Evolutionary conservation across 2,329 filamentous ascomycete genomes (phyloP), one percentile per base, ranked within the genome.

Genomic region (Aspergillus fumigatiaffinis): DNA sequence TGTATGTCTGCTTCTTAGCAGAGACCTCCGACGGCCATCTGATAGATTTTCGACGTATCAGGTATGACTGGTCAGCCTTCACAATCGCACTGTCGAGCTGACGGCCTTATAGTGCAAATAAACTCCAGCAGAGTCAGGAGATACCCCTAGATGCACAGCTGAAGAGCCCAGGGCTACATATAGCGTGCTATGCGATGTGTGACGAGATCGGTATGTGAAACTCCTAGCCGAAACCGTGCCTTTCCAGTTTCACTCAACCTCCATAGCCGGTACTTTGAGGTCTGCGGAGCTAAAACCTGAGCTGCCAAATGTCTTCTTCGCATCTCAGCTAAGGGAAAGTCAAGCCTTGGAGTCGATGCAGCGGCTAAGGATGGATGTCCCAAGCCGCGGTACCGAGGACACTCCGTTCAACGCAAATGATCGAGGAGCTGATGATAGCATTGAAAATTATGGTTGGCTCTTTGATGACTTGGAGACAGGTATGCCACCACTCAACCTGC

Each of bases 131-230:
- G 4, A 82, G 81, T 0, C 83, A 87, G 25, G 82, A 86, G 9
- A 68, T 92, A 2, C 72, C 79, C 0, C 87, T 88, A 60, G 82
- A 75, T 21, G 82, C 86, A 1, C 75, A 82, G 0, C 69, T 91
- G 21, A 80, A 72, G 1, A 76, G 76, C 4, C 70, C 78, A 0
- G 81, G 83, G 20, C 83, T 88, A 56, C 75, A 80, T 3, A 82
- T 94, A 35, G 80, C 80, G 25, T 90, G 86, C 59, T 85, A 87
- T 68, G 79, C 92, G 51, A 89, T 90, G 71, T 97, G 92, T 63
- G 93, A 97, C 74, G 87, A 91, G 47, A 88, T 97, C 65, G 90
- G 83, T 84, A 71, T 60, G 74, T 58, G 3, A 5, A 5, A 17
- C 17, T 7, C 21, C 23, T 12, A 14, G 21, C 21, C 20, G 8